phyloP scores from a whole-genome alignment of 2,329 filamentous ascomycete species.

The Biscogniauxia mediterranea region DNA sequence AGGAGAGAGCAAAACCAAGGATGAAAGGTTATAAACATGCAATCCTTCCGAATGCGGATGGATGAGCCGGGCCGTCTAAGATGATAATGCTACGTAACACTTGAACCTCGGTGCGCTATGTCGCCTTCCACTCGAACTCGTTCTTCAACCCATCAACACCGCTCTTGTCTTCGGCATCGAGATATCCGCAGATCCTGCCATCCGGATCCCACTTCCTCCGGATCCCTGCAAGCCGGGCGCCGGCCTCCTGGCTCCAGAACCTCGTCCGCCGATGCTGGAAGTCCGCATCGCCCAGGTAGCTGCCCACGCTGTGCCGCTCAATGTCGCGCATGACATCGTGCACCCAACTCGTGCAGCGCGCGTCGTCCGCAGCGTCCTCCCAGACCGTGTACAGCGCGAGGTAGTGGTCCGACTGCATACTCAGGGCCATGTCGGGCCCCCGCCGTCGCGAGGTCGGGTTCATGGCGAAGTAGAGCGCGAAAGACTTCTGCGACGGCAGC shows the following conservation, averaged over 20 bases:
- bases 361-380: slow-evolving; percentile 46
- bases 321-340: slow-evolving; percentile 38
- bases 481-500: slow-evolving; percentile 44
- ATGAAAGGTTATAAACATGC: background rate
- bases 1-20: no score
- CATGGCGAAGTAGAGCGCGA: slow-evolving; percentile 52
- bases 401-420: slow-evolving; percentile 56
- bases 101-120: background rate
- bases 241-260: slow-evolving; percentile 48
- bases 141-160: slow-evolving; percentile 43
- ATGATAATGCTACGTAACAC: background rate
- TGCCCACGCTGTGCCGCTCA: slow-evolving; percentile 42
- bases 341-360: slow-evolving; percentile 44
- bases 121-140: slow-evolving; percentile 35
- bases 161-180: slow-evolving; percentile 43
- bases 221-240: slow-evolving; percentile 41
- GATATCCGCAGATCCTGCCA: slow-evolving; percentile 42
- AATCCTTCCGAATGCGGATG: background rate
- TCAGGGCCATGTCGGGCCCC: slow-evolving; percentile 51
- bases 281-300: slow-evolving; percentile 55
- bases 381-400: slow-evolving; percentile 53
- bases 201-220: slow-evolving; percentile 43
- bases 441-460: slow-evolving; percentile 42
- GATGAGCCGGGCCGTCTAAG: background rate
- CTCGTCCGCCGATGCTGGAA: slow-evolving; percentile 45